Evolutionary conservation across 371 early-diverging fungal genomes (phyloP).

Genomic region (Actinomucor elegans): DNA sequence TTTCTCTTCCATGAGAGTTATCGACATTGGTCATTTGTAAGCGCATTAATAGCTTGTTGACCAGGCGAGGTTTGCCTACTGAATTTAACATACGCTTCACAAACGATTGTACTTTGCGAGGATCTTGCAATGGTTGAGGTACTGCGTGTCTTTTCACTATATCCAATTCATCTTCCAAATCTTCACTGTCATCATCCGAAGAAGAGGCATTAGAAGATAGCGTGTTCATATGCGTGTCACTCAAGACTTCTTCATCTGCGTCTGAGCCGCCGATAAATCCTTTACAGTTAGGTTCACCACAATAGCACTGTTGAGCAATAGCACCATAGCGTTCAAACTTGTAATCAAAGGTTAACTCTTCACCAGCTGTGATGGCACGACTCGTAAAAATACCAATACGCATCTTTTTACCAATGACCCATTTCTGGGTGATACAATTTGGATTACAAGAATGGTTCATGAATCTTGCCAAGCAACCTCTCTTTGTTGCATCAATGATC

Average conservation of each 20-base stretch:
- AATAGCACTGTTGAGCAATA: constrained; percentile 90
- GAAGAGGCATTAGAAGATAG: background rate
- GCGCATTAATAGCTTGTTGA: constrained; percentile 37
- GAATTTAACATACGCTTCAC: constrained; percentile 67
- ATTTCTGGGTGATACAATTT: constrained; percentile 85
- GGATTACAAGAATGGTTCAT: constrained; percentile 95
- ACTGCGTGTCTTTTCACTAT: too few species aligned
- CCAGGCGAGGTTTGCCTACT: constrained; percentile 50
- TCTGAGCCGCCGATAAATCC: constrained; percentile 80
- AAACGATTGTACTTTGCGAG: constrained; percentile 64
- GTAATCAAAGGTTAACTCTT: constrained; percentile 94
- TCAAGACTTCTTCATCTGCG: constrained; percentile 1
- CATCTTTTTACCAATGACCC: constrained; percentile 80
- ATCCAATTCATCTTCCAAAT: constrained; percentile 15
- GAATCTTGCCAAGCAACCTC: constrained; percentile 89
- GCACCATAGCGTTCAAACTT: constrained; percentile 86
- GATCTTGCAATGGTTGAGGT: constrained; percentile 49
- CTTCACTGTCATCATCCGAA: constrained; percentile 4
- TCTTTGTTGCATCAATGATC: constrained; percentile 92
- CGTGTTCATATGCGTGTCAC: background rate
- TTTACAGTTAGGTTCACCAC: constrained; percentile 87
- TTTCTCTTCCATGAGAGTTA: constrained; percentile 26
- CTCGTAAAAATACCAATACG: constrained; percentile 84
- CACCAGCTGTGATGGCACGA: constrained; percentile 66
- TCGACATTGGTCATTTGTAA: constrained; percentile 26